A percentile compares a stretch with the other conserved stretches of the same genome.
Evolutionary conservation across 2,329 filamentous ascomycete genomes (phyloP).

Genomic region (Colletotrichum noveboracense): DNA sequence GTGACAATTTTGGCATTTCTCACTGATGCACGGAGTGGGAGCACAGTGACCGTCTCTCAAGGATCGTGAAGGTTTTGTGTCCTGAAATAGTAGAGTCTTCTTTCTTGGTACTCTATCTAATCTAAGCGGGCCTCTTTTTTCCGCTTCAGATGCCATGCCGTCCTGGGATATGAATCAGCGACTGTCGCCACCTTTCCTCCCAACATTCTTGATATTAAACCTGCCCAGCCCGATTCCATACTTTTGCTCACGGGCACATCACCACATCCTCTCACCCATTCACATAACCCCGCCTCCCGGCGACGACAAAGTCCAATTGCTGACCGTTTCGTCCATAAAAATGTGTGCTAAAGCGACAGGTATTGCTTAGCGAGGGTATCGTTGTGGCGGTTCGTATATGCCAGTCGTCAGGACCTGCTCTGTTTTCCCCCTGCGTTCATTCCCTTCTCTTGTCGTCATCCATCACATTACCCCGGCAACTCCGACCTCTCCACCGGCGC

Average conservation of each 20-base stretch:
- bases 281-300: neutral
- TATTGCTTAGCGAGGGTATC: constrained; percentile 19
- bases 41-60: neutral
- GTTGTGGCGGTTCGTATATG: neutral
- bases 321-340: neutral
- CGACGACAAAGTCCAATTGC: neutral
- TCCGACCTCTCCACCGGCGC: constrained; percentile 15
- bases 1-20: neutral
- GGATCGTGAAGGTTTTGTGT: neutral
- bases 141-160: neutral
- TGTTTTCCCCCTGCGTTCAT: accelerated
- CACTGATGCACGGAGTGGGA: accelerated
- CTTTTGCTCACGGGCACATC: neutral
- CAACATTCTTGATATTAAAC: neutral
- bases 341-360: neutral
- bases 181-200: neutral
- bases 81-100: neutral
- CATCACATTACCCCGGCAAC: neutral
- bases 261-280: neutral
- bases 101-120: neutral
- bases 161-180: neutral
- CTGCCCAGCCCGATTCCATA: neutral
- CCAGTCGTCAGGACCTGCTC: neutral
- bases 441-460: neutral
- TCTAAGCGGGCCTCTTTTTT: neutral